Conservation (phyloP, 1,284 basidiomycete species). For the Volvariella surrecta region DNA sequence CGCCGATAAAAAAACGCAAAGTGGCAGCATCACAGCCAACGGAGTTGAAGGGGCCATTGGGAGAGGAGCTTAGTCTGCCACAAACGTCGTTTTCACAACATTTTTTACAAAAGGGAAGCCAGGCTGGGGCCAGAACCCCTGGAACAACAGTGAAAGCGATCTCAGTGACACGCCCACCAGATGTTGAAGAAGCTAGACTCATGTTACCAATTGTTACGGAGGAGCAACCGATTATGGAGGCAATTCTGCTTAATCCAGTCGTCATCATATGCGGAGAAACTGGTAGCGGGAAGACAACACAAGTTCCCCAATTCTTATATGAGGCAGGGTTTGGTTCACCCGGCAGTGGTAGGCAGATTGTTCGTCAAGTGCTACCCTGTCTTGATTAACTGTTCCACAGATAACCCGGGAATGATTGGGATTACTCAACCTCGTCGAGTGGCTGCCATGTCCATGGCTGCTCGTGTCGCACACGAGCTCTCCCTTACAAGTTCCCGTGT, state of each 20-base stretch:
- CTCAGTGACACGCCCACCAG: slow-evolving; percentile 59
- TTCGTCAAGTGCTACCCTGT: background rate
- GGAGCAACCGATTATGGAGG: slow-evolving; percentile 92
- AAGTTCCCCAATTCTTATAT: slow-evolving; percentile 94
- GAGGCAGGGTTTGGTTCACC: slow-evolving; percentile 93
- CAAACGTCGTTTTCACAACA: slow-evolving; percentile 50
- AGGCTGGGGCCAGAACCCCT: slow-evolving; percentile 4
- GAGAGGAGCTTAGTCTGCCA: slow-evolving; percentile 57
- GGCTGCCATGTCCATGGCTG: slow-evolving; percentile 93
- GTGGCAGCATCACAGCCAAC: slow-evolving; percentile 18
- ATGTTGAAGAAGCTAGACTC: slow-evolving; percentile 73
- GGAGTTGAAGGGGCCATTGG: slow-evolving; percentile 60
- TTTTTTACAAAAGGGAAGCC: slow-evolving; percentile 32
- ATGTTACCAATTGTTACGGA: slow-evolving; percentile 88
- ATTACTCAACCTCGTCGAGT: slow-evolving; percentile 97
- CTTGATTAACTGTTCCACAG: slow-evolving; percentile 29
- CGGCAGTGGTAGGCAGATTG: slow-evolving; percentile 56
- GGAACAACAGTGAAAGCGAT: slow-evolving; percentile 36
- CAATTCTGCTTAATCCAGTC: slow-evolving; percentile 82
- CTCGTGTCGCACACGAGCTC: slow-evolving; percentile 86
- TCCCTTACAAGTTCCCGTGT: slow-evolving; percentile 74
- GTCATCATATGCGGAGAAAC: slow-evolving; percentile 96
- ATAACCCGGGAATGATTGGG: slow-evolving; percentile 97
- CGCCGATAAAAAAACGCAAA: slow-evolving; percentile 35
- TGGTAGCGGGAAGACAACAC: slow-evolving; percentile 97